These are phyloP conservation scores for Pseudisothecium myosuroides DNA, from an alignment of 225 moss, liverwort and hornwort species.

Conservation along the genomic window DNA sequence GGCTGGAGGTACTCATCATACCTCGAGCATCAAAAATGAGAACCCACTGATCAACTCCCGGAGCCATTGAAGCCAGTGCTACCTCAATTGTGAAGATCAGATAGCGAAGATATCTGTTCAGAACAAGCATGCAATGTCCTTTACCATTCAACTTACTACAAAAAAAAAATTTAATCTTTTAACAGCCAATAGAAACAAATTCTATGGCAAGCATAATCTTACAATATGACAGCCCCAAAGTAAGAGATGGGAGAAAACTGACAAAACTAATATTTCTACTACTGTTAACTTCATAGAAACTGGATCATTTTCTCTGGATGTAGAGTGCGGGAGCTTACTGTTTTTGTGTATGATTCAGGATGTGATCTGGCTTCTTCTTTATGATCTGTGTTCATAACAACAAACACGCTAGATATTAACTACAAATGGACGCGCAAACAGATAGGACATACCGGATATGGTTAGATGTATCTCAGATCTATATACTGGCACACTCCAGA, in stretches of 20 bases:
- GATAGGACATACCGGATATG: neutral
- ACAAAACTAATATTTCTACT: neutral
- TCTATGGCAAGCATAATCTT: neutral
- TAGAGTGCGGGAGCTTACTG: conserved; percentile 36
- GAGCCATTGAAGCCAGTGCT: conserved; percentile 65
- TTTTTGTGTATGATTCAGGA: conserved; percentile 57
- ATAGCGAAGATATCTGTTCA: conserved; percentile 65
- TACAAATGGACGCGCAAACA: neutral
- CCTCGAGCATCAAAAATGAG: conserved; percentile 81
- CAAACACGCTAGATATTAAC: neutral
- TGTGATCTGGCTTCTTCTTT: conserved; percentile 66
- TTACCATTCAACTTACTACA: neutral
- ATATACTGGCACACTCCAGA: neutral
- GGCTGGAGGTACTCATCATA: neutral
- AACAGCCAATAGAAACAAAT: neutral
- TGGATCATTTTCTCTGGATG: neutral
- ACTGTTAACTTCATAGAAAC: neutral
- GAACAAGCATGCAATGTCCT: neutral
- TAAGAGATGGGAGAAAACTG: neutral
- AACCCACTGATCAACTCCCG: conserved; percentile 81
- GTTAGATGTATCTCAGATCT: neutral
- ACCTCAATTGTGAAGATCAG: conserved; percentile 92
- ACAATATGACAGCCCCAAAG: neutral
- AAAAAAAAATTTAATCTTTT: neutral
- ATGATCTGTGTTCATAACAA: conserved; percentile 40